These are phyloP conservation scores for Mangifera indica DNA, from an alignment of 345 rosid species.

Conservation along the genomic window DNA sequence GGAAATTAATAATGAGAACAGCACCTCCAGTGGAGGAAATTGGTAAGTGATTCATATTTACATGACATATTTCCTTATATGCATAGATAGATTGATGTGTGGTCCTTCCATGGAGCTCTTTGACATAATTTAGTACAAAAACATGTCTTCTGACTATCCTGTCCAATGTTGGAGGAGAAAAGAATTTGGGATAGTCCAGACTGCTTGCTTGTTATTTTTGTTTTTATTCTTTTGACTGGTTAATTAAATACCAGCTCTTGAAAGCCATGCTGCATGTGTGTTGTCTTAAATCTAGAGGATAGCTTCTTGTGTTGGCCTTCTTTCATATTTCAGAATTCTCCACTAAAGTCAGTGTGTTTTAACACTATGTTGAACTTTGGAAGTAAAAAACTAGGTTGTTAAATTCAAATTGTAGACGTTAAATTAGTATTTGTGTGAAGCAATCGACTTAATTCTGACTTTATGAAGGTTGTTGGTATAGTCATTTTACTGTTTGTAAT, in stretches of 20 bases:
- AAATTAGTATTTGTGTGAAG: constrained; percentile 2
- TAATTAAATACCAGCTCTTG: too few relatives aligned
- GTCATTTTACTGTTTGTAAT: constrained; percentile 47
- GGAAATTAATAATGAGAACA: constrained; percentile 60
- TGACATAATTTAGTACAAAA: background rate
- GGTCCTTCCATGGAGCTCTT: background rate
- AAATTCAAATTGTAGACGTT: background rate
- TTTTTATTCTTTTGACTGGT: too few relatives aligned
- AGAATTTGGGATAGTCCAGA: background rate
- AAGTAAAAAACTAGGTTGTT: background rate
- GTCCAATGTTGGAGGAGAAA: background rate
- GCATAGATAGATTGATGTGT: background rate
- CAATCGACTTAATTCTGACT: constrained; percentile 3
- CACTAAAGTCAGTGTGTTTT: background rate
- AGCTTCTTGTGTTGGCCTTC: background rate
- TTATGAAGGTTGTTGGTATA: constrained; percentile 17
- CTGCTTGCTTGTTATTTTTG: background rate
- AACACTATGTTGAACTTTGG: background rate
- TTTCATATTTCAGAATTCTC: background rate
- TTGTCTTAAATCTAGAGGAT: background rate
- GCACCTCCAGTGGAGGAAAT: constrained; percentile 40
- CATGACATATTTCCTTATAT: background rate
- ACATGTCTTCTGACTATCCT: background rate
- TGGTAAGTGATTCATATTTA: constrained; percentile 47
- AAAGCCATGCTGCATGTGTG: background rate